Conservation (phyloP, 805 yeast species). For the Saccharomyces jurei region DNA sequence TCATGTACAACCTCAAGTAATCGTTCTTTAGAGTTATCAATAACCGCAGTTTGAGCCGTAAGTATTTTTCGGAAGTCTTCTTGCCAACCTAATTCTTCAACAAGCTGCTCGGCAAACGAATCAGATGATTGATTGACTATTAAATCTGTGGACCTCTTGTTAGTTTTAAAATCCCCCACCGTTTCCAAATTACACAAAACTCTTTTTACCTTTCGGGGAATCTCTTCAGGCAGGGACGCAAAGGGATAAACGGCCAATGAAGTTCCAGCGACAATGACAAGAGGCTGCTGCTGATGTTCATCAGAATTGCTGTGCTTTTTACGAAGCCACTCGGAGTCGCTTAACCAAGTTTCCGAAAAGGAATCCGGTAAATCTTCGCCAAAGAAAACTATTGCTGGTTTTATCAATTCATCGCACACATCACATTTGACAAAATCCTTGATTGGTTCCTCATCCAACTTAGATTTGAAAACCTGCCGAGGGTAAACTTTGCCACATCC, state of each 20-base stretch:
- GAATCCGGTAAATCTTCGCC: slow-evolving; percentile 76
- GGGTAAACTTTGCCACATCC: slow-evolving; percentile 56
- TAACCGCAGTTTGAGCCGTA: neutral
- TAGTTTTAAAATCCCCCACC: slow-evolving; percentile 62
- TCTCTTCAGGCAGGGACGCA: slow-evolving; percentile 71
- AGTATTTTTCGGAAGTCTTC: slow-evolving; percentile 36
- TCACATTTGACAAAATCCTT: slow-evolving; percentile 40
- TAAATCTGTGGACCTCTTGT: slow-evolving; percentile 53
- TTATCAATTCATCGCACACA: slow-evolving; percentile 66
- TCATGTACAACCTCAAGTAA: neutral
- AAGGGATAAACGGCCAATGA: slow-evolving; percentile 86
- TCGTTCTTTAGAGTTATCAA: neutral
- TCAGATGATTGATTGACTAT: slow-evolving; percentile 60
- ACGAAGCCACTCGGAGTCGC: slow-evolving; percentile 30
- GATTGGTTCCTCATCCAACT: slow-evolving; percentile 26
- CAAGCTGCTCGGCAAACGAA: slow-evolving; percentile 46
- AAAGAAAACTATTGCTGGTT: slow-evolving; percentile 91
- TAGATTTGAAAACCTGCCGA: slow-evolving; percentile 36
- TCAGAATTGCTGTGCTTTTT: neutral
- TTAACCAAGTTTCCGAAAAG: slow-evolving; percentile 65
- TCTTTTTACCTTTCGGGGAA: slow-evolving; percentile 41
- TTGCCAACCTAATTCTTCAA: slow-evolving; percentile 56
- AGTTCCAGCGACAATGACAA: slow-evolving; percentile 88
- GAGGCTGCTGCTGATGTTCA: slow-evolving; percentile 44
- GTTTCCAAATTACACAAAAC: slow-evolving; percentile 64